These are phyloP conservation scores for Mastigamoeba balamuthi DNA, from an alignment of 78 protist species.

Conservation along the genomic window DNA sequence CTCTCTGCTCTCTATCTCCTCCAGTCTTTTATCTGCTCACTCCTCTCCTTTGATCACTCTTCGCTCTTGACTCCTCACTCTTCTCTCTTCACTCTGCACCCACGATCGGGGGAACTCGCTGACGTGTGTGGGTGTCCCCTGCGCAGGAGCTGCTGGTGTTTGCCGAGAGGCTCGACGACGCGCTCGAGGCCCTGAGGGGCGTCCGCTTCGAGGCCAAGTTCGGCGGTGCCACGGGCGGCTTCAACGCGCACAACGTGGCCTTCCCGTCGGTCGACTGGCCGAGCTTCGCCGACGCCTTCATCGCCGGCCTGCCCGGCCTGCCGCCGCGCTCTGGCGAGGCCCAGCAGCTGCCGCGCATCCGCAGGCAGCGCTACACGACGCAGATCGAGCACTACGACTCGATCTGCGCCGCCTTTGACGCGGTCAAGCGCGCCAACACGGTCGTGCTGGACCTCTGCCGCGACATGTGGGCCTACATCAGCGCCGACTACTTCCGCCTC, in stretches of 20 bases:
- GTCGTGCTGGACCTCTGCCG: constrained; percentile 63
- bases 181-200: constrained; percentile 8
- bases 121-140: too few relatives aligned
- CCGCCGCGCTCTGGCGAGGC: too few relatives aligned
- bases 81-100: too few relatives aligned
- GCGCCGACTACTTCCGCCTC: constrained; percentile 68
- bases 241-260: constrained; percentile 66
- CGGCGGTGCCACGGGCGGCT: constrained; percentile 78
- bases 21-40: too few relatives aligned
- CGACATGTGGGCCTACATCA: constrained; percentile 76
- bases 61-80: too few relatives aligned
- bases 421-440: constrained; percentile 56
- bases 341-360: too few relatives aligned
- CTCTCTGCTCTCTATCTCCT: too few relatives aligned
- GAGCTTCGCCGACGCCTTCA: neutral
- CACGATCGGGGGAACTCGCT: too few relatives aligned
- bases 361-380: constrained; percentile 57
- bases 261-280: constrained; percentile 61
- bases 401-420: constrained; percentile 53
- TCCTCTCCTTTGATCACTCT: too few relatives aligned
- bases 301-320: too few relatives aligned
- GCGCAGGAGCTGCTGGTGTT: constrained; percentile 67
- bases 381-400: constrained; percentile 83
- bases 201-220: constrained; percentile 43
- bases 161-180: constrained; percentile 49